Percentiles rank a stretch among this genome's conserved stretches.
These are phyloP conservation scores for Amphichorda felina DNA, from an alignment of 2,329 filamentous ascomycete genomes.

Conservation along the genomic window DNA sequence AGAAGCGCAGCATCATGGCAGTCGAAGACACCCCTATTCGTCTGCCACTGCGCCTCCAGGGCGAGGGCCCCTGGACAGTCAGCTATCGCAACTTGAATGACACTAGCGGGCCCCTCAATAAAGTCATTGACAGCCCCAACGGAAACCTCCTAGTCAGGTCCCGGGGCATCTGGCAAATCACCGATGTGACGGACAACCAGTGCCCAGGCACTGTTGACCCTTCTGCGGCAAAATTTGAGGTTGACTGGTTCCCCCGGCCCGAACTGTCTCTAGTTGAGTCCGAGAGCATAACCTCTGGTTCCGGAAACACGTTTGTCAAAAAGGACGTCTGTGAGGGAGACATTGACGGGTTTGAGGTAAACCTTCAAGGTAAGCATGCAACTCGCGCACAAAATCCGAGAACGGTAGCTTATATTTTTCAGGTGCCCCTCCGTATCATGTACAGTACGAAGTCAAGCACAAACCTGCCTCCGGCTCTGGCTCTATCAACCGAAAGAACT, in stretches of 20 bases:
- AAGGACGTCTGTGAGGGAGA: conserved; percentile 88
- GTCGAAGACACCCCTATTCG: conserved; percentile 64
- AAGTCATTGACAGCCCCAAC: conserved; percentile 46
- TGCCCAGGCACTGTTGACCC: conserved; percentile 75
- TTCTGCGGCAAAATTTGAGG: conserved; percentile 60
- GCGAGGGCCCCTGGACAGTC: conserved; percentile 74
- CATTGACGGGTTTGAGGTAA: conserved; percentile 76
- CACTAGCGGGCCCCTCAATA: conserved; percentile 26
- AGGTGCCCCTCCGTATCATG: conserved; percentile 70
- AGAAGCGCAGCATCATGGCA: conserved; percentile 60
- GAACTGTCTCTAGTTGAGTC: conserved; percentile 54
- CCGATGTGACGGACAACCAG: conserved; percentile 63
- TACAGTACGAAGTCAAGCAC: conserved; percentile 71
- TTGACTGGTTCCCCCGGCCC: conserved; percentile 79
- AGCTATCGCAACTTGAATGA: conserved; percentile 59
- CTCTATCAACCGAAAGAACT: conserved; percentile 53
- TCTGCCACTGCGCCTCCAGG: conserved; percentile 75
- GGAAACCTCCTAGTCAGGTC: conserved; percentile 53
- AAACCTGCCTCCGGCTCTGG: conserved; percentile 55
- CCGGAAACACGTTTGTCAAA: conserved; percentile 51
- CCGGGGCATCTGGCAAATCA: conserved; percentile 68
- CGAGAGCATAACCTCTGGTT: conserved; percentile 41
- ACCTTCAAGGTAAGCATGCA: conserved; percentile 52
- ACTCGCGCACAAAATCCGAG: background rate
- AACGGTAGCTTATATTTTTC: conserved; percentile 14